phyloP scores from a whole-genome alignment of 2,329 filamentous ascomycete species.

The Alternaria gaisen region DNA sequence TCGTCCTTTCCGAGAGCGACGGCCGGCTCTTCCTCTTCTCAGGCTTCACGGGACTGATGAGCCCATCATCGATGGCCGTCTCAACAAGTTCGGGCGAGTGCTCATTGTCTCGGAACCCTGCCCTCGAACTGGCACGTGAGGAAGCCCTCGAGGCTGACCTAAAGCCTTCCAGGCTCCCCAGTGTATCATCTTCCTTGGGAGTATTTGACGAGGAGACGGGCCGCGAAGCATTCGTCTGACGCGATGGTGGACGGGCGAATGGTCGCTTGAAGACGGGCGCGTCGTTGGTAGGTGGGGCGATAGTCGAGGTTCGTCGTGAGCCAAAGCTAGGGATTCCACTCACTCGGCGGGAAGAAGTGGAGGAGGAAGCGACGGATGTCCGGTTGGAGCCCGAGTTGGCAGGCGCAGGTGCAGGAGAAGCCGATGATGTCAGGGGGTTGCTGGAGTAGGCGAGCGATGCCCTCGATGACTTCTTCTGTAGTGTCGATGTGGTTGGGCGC shows the following conservation, averaged over 20 bases:
- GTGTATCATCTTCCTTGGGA: constrained; percentile 48
- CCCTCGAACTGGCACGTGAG: constrained; percentile 49
- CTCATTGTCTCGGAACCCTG: constrained; percentile 47
- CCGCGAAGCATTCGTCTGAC: constrained; percentile 38
- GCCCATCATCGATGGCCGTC: constrained; percentile 11
- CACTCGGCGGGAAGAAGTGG: constrained; percentile 22
- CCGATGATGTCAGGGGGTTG: constrained; percentile 20
- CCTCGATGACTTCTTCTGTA: constrained; percentile 47
- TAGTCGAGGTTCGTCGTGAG: constrained; percentile 22
- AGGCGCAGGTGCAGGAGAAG: constrained; percentile 18
- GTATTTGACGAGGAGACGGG: constrained; percentile 19
- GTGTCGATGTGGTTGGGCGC: constrained; percentile 21
- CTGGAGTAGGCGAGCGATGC: constrained; percentile 39
- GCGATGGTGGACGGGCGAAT: constrained; percentile 46
- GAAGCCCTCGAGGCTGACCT: constrained; percentile 54
- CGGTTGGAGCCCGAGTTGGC: constrained; percentile 29
- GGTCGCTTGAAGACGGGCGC: constrained; percentile 50
- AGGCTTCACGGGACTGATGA: constrained; percentile 20
- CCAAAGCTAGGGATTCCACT: constrained; percentile 33
- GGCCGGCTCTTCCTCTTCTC: constrained; percentile 53
- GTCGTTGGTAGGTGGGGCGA: constrained; percentile 24
- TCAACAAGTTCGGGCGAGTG: constrained; percentile 28
- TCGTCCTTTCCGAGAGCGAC: constrained; percentile 82
- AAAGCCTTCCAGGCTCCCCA: constrained; percentile 56
- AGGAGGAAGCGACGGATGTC: constrained; percentile 32